These are phyloP conservation scores for Medicago ruthenica DNA, from an alignment of 306 rosid species.

Conservation along the genomic window DNA sequence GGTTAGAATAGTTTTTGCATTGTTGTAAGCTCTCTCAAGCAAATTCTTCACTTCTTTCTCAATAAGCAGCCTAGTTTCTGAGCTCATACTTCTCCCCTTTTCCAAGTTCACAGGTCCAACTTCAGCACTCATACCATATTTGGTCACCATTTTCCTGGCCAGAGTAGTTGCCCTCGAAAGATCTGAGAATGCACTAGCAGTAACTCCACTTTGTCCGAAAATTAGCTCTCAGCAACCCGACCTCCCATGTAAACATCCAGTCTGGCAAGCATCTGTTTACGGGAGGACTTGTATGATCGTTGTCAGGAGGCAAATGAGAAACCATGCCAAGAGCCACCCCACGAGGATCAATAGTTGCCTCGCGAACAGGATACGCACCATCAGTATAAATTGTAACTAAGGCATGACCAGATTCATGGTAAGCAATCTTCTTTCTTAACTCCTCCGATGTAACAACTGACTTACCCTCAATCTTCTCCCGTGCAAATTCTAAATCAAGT, in stretches of 20 bases:
- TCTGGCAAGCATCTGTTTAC: slow-evolving; percentile 81
- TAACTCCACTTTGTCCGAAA: slow-evolving; percentile 83
- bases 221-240: slow-evolving; percentile 86
- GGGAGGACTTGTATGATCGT: slow-evolving; percentile 65
- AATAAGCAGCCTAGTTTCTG: slow-evolving; percentile 86
- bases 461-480: slow-evolving; percentile 80
- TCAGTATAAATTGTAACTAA: slow-evolving; percentile 86
- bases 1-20: slow-evolving; percentile 84
- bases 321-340: slow-evolving; percentile 92
- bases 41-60: slow-evolving; percentile 79
- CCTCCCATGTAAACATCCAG: slow-evolving; percentile 94
- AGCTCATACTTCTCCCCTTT: slow-evolving; percentile 86
- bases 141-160: slow-evolving; percentile 86
- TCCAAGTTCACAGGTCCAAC: slow-evolving; percentile 73
- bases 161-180: slow-evolving; percentile 65
- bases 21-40: slow-evolving; percentile 73
- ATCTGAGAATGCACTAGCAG: slow-evolving; percentile 77
- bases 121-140: slow-evolving; percentile 83
- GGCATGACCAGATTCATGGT: slow-evolving; percentile 92
- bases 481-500: slow-evolving; percentile 85
- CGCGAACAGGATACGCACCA: slow-evolving; percentile 80
- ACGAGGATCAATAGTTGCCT: slow-evolving; percentile 87
- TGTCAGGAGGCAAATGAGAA: slow-evolving; percentile 65
- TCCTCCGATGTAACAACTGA: slow-evolving; percentile 79
- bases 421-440: slow-evolving; percentile 66